These are phyloP conservation scores for Davidsoniella eucalypti DNA, from an alignment of 2,329 filamentous ascomycete genomes.

Conservation along the genomic window DNA sequence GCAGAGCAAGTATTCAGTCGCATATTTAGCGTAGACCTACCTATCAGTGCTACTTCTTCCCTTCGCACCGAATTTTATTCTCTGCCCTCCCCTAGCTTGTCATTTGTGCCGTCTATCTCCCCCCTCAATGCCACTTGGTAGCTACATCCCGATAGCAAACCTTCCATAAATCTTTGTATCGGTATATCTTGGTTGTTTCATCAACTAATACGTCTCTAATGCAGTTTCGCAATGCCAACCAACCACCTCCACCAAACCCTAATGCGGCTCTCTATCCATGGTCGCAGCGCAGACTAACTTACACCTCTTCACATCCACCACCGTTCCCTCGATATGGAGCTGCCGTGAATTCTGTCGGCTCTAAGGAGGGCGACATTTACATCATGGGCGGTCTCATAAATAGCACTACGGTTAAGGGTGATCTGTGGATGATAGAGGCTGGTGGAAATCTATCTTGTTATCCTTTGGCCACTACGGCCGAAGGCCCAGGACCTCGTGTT, in stretches of 20 bases:
- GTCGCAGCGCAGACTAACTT: constrained; percentile 79
- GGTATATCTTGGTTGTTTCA: not conserved
- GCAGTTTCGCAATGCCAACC: constrained; percentile 37
- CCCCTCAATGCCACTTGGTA: not conserved
- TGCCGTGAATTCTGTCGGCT: constrained; percentile 80
- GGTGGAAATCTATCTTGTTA: constrained; percentile 79
- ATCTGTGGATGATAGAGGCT: constrained; percentile 94
- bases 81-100: too few relatives aligned
- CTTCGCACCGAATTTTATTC: too few relatives aligned
- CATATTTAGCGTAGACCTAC: too few relatives aligned
- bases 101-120: not conserved
- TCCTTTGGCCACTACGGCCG: constrained; percentile 76
- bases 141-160: not conserved
- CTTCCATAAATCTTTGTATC: not conserved
- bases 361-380: constrained; percentile 94
- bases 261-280: constrained; percentile 85
- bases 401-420: constrained; percentile 87
- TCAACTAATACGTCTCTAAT: constrained; percentile 13
- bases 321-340: constrained; percentile 96
- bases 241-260: constrained; percentile 29
- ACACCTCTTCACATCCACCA: constrained; percentile 63
- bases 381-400: constrained; percentile 95
- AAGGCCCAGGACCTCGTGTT: constrained; percentile 87
- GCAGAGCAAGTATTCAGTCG: too few relatives aligned
- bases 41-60: too few relatives aligned